A percentile compares a stretch with the other conserved stretches of the same genome.
These are phyloP conservation scores for Saitozyma sp. DNA, from an alignment of 768 basidiomycete genomes.

Conservation along the genomic window DNA sequence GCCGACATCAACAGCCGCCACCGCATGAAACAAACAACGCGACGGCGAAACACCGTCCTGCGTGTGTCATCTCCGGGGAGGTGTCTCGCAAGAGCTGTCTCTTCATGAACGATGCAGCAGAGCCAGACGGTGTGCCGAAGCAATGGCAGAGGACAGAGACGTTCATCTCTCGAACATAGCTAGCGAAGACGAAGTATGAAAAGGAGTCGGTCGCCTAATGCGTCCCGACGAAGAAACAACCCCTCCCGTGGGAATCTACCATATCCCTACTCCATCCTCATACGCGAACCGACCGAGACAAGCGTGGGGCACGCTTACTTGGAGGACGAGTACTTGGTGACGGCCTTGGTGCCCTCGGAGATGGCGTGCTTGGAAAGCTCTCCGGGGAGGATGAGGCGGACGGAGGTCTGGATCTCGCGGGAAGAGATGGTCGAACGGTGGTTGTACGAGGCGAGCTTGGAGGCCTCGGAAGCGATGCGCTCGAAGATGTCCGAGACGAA, in stretches of 20 bases:
- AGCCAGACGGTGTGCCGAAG: neutral
- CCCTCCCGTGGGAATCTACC: neutral
- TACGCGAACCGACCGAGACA: neutral
- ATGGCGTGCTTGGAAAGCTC: conserved; percentile 92
- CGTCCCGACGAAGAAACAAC: conserved; percentile 8
- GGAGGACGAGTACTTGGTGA: conserved; percentile 65
- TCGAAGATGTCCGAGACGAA: conserved; percentile 84
- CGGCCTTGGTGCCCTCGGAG: conserved; percentile 75
- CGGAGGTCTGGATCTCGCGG: conserved; percentile 95
- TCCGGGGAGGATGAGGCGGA: conserved; percentile 93
- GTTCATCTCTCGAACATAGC: conserved; percentile 22
- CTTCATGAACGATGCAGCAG: neutral
- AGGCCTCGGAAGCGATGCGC: conserved; percentile 57
- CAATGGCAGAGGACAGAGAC: conserved; percentile 2
- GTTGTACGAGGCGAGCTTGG: conserved; percentile 88
- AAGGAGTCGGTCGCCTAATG: neutral
- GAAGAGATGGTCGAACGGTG: conserved; percentile 99
- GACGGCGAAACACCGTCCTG: no score
- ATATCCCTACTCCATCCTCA: conserved; percentile 1
- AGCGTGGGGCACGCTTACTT: conserved; percentile 34
- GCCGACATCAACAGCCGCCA: no score
- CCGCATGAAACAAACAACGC: no score
- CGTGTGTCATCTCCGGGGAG: no score
- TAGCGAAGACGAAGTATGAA: conserved; percentile 24
- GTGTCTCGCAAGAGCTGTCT: no score